phyloP scores from a whole-genome alignment of 164 flowering plant species.

The Stephania japonica region DNA sequence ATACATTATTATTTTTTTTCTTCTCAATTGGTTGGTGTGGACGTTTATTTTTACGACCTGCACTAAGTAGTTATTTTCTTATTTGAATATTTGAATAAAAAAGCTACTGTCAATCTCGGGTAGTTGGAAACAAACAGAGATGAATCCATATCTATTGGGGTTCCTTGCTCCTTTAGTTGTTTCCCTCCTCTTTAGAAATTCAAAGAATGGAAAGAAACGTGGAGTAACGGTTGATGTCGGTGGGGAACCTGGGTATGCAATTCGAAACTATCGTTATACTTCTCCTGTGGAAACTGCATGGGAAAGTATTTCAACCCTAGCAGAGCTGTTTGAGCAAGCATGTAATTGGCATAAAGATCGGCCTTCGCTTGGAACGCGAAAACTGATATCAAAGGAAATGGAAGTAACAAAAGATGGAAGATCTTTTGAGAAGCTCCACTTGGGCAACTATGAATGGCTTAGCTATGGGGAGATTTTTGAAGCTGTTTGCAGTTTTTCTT shows the following conservation, averaged over 20 bases:
- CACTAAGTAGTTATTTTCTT: not conserved
- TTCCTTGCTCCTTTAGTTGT: slow-evolving; percentile 60
- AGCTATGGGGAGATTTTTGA: slow-evolving; percentile 68
- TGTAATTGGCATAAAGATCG: slow-evolving; percentile 43
- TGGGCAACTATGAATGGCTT: slow-evolving; percentile 87
- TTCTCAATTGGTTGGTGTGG: not conserved
- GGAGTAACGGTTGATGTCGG: slow-evolving; percentile 83
- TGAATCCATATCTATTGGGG: slow-evolving; percentile 71
- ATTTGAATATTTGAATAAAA: too few species aligned
- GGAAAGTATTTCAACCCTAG: slow-evolving; percentile 82
- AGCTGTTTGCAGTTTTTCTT: slow-evolving; percentile 63
- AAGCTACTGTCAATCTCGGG: slow-evolving; percentile 8
- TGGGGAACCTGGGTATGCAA: slow-evolving; percentile 78
- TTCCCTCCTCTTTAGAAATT: slow-evolving; percentile 46
- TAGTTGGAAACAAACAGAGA: slow-evolving; percentile 15
- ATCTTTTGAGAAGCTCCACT: slow-evolving; percentile 87
- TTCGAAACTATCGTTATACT: slow-evolving; percentile 48
- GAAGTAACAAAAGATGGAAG: slow-evolving; percentile 63
- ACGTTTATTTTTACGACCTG: not conserved
- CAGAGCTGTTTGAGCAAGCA: slow-evolving; percentile 76
- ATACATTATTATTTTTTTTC: too few species aligned
- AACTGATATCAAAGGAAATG: slow-evolving; percentile 50
- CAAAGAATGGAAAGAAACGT: slow-evolving; percentile 49
- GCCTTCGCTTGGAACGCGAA: slow-evolving; percentile 67
- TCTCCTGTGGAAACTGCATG: slow-evolving; percentile 59